Base-by-base conservation (phyloP, 352 stramenopile genomes). In the Phytophthora multivora region DNA sequence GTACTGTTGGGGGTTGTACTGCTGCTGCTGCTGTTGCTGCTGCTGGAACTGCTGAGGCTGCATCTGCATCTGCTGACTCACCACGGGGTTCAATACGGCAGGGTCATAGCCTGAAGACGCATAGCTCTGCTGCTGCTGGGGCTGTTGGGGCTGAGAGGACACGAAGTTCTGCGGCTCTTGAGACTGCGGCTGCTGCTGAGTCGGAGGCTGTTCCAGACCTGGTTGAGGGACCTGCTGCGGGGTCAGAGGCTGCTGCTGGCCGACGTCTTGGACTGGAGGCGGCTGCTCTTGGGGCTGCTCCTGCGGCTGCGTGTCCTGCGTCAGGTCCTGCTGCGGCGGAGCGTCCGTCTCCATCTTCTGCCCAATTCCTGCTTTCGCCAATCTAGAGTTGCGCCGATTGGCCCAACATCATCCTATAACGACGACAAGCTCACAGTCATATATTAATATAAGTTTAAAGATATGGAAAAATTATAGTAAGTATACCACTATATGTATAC, bases 31-130 rank as follows among this genome's bases (percentile, higher is more conserved):
- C 18, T 23, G 28, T 51, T 73, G 64, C 28, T 59, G 54, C 18
- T 23, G 28, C 54, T 73, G 64, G 13, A 56, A 46, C 55, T 73
- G 54, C 28, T 59, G 54, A 28, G 30, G 25, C 55, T 73, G 65
- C 15, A 59, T 47, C 55, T 73, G 64, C 28, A 58, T 53, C 35
- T 66, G 70, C 38, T 60, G 59, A 50, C 41, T 63, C 25, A 51
- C 18, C 16, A 25, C 25, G 4, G 43, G 35, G 21, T 53, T 61
- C 61, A 67, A 50, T 19, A 63, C 19, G 19, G 38, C 51, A 8
- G 48, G 41, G 8, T 71, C 41, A 23, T 71, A 77, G 33, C 39
- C 41, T 5, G 62, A 61, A 10, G 54, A 39, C 1, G 13, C 36
- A 18, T 61, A 74, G 25, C 7, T 59, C 60, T 59, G 54, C 25